phyloP scores from a whole-genome alignment of 306 rosid species.

The barrel medic (Medicago truncatula) region MtrunA17r5.0-ANR NC_053044.1:42536001-42536500 shows the following conservation, averaged over 20 bases:
- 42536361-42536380: conserved; percentile 93
- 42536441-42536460: conserved; percentile 98
- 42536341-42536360: conserved; percentile 73
- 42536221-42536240: not conserved
- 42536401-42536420: conserved; percentile 94
- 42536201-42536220: not conserved
- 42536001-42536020: conserved; percentile 57
- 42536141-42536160: conserved; percentile 86
- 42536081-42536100: conserved; percentile 97
- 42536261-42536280: not conserved
- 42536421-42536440: conserved; percentile 96
- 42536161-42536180: conserved; percentile 28
- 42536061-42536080: conserved; percentile 96
- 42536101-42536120: conserved; percentile 99
- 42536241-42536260: conserved; percentile 8
- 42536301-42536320: not conserved
- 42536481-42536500: conserved; percentile 94
- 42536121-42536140: conserved; percentile 94
- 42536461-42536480: conserved; percentile 99
- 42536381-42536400: conserved; percentile 81
- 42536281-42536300: not conserved
- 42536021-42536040: conserved; percentile 98
- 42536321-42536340: not conserved
- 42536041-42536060: conserved; percentile 99
- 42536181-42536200: conserved; percentile 19